Conservation (phyloP, 805 yeast genomes). For the Saccharomyces kudriavzevii region DNA sequence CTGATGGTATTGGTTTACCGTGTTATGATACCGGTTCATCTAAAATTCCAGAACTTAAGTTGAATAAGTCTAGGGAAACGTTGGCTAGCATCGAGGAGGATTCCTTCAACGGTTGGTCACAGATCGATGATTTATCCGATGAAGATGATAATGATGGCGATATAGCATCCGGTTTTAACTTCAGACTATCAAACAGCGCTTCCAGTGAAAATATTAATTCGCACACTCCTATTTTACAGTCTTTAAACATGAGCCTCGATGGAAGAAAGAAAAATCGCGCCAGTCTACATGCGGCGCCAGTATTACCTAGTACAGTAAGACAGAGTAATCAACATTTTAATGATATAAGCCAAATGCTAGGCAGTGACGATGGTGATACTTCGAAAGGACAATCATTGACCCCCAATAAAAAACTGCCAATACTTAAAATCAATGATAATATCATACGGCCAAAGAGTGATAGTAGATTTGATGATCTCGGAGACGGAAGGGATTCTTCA, state of each 20-base stretch:
- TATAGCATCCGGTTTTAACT: constrained; percentile 12
- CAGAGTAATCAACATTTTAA: constrained; percentile 17
- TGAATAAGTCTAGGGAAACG: constrained; percentile 13
- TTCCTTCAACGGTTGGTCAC: neutral
- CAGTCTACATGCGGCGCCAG: neutral
- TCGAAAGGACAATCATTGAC: neutral
- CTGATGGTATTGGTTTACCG: constrained; percentile 7
- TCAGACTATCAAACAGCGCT: neutral
- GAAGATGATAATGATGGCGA: constrained; percentile 7
- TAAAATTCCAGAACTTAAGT: constrained; percentile 4
- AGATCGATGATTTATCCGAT: neutral
- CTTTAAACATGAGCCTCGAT: neutral
- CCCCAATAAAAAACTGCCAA: neutral
- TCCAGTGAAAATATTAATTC: neutral
- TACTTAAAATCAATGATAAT: neutral
- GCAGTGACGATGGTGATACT: constrained; percentile 3
- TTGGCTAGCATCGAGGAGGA: constrained; percentile 1
- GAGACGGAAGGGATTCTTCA: constrained; percentile 23
- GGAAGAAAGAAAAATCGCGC: neutral
- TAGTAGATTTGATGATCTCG: constrained; percentile 6
- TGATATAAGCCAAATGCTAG: constrained; percentile 21
- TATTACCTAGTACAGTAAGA: constrained; percentile 25
- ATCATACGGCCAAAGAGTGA: neutral
- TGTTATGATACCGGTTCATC: neutral
- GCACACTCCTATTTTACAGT: neutral